phyloP scores from a whole-genome alignment of 176 grass and related monocot species.

The Panicum miliaceum region DNA sequence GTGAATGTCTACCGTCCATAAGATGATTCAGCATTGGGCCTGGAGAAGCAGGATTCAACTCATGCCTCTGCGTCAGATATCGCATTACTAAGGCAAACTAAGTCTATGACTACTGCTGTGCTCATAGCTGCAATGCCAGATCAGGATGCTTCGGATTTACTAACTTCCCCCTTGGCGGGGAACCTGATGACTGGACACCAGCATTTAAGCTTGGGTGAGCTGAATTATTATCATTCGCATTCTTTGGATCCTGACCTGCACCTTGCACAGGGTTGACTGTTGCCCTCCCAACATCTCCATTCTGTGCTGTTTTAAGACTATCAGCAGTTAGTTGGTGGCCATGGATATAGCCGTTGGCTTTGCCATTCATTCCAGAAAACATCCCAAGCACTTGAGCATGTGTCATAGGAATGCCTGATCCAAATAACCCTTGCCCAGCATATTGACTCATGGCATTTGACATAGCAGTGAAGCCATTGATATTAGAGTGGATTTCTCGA shows the following conservation, averaged over 20 bases:
- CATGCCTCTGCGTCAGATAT: slow-evolving; percentile 17
- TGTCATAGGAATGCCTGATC: slow-evolving; percentile 51
- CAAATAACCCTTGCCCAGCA: slow-evolving; percentile 47
- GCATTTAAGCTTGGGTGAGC: slow-evolving; percentile 47
- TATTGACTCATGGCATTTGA: slow-evolving; percentile 37
- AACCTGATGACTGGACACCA: slow-evolving; percentile 40
- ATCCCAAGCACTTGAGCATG: slow-evolving; percentile 53
- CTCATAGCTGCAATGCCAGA: slow-evolving; percentile 70
- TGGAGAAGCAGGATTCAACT: slow-evolving; percentile 23
- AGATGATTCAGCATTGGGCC: slow-evolving; percentile 18
- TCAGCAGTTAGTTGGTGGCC: slow-evolving; percentile 31
- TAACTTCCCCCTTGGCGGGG: slow-evolving; percentile 41
- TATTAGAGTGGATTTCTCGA: slow-evolving; percentile 37
- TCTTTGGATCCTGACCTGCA: slow-evolving; percentile 35
- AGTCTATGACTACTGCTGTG: slow-evolving; percentile 34
- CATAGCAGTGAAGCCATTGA: slow-evolving; percentile 42
- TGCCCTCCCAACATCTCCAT: slow-evolving; percentile 37
- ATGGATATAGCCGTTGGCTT: slow-evolving; percentile 50
- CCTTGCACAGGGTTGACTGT: slow-evolving; percentile 14
- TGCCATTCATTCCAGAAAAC: slow-evolving; percentile 57
- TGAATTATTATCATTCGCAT: background rate
- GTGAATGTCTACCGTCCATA: background rate
- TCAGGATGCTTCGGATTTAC: slow-evolving; percentile 60
- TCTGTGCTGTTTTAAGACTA: slow-evolving; percentile 34
- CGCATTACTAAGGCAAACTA: slow-evolving; percentile 35